Evolutionary conservation across 2,329 filamentous ascomycete genomes (phyloP).

Genomic region (Didymella exigua): DNA sequence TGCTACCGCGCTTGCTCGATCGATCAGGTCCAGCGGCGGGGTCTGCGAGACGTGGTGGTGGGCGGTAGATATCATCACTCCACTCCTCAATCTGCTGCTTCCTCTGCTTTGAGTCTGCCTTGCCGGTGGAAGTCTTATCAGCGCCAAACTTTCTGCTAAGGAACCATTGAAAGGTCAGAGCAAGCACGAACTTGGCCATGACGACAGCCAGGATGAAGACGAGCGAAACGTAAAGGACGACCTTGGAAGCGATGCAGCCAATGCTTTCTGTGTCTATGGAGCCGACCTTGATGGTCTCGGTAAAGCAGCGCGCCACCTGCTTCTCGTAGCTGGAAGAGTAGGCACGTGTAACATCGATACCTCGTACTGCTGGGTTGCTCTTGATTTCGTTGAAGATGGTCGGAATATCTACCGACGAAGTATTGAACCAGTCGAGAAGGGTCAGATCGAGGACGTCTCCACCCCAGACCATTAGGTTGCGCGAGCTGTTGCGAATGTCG

Average conservation of each 20-base stretch:
- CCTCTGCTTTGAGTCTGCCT: slow-evolving; percentile 79
- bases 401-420: slow-evolving; percentile 75
- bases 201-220: slow-evolving; percentile 93
- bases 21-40: slow-evolving; percentile 69
- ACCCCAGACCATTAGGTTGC: slow-evolving; percentile 93
- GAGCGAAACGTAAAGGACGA: slow-evolving; percentile 92
- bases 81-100: slow-evolving; percentile 96
- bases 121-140: slow-evolving; percentile 77
- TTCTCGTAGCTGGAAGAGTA: slow-evolving; percentile 83
- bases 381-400: slow-evolving; percentile 79
- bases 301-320: slow-evolving; percentile 81
- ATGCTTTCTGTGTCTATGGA: slow-evolving; percentile 95
- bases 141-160: slow-evolving; percentile 85
- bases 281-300: slow-evolving; percentile 94
- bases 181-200: slow-evolving; percentile 81
- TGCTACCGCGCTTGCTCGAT: slow-evolving; percentile 78
- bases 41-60: slow-evolving; percentile 81
- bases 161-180: slow-evolving; percentile 95
- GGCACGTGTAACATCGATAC: slow-evolving; percentile 85
- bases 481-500: slow-evolving; percentile 84
- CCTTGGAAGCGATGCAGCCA: slow-evolving; percentile 95
- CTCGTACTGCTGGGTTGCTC: slow-evolving; percentile 72
- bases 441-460: slow-evolving; percentile 91
- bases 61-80: slow-evolving; percentile 95
- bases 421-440: slow-evolving; percentile 89